A percentile compares a stretch with the other conserved stretches of the same genome.
These are phyloP conservation scores for Hemileccinum impolitum DNA, from an alignment of 768 basidiomycete species.

Conservation along the genomic window DNA sequence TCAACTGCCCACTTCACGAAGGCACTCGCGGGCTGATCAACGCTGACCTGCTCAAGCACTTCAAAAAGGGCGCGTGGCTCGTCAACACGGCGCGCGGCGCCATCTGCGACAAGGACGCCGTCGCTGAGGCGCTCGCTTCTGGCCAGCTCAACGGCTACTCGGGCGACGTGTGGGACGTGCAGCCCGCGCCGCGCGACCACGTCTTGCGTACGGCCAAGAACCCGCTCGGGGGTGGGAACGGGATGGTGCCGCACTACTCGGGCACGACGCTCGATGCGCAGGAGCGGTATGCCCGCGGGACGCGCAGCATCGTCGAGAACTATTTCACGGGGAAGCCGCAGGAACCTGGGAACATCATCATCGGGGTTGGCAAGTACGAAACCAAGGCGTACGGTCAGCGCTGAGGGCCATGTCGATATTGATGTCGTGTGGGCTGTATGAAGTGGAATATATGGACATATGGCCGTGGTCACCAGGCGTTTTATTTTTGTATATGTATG, in stretches of 20 bases:
- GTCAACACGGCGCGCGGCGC: slow-evolving; percentile 92
- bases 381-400: slow-evolving; percentile 42
- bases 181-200: slow-evolving; percentile 84
- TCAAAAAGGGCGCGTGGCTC: slow-evolving; percentile 88
- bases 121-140: slow-evolving; percentile 67
- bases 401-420: background rate
- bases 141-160: slow-evolving; percentile 61
- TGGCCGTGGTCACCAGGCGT: no score
- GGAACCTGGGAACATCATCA: slow-evolving; percentile 78
- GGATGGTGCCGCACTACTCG: slow-evolving; percentile 84
- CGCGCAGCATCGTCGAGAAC: slow-evolving; percentile 66
- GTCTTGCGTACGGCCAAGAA: slow-evolving; percentile 81
- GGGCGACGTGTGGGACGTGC: slow-evolving; percentile 79
- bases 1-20: slow-evolving; percentile 85
- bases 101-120: slow-evolving; percentile 79
- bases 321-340: slow-evolving; percentile 62
- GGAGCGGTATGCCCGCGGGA: slow-evolving; percentile 73
- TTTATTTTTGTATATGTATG: no score
- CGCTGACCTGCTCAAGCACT: slow-evolving; percentile 73
- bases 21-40: slow-evolving; percentile 76
- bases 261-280: slow-evolving; percentile 89
- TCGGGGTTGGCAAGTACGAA: slow-evolving; percentile 58
- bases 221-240: slow-evolving; percentile 78
- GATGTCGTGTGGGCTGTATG: no score
- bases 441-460: no score